phyloP scores from a whole-genome alignment of 2,329 filamentous ascomycete genomes.

The Colletotrichum caudatum region DNA sequence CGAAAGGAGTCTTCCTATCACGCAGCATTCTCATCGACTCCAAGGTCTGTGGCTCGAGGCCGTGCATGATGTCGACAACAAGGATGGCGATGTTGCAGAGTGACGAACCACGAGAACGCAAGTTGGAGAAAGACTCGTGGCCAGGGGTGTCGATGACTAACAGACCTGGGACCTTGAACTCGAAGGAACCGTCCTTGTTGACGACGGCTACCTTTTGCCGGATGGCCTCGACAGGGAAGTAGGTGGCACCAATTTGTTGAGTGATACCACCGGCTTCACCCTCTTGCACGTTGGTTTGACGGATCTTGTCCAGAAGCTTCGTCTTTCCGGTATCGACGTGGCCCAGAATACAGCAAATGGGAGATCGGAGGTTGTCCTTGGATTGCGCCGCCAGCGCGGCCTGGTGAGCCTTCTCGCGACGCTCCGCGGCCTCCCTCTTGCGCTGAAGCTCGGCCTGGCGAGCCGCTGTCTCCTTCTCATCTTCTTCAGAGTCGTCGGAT shows the following conservation, averaged over 20 bases:
- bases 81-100: slow-evolving; percentile 99
- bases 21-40: slow-evolving; percentile 96
- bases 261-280: slow-evolving; percentile 99
- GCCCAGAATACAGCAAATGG: slow-evolving; percentile 99
- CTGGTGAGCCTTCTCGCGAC: slow-evolving; percentile 90
- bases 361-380: slow-evolving; percentile 93
- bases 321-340: slow-evolving; percentile 99
- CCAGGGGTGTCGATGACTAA: slow-evolving; percentile 98
- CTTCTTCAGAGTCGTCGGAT: slow-evolving; percentile 56
- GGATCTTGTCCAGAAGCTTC: slow-evolving; percentile 98
- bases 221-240: slow-evolving; percentile 96
- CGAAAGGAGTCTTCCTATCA: slow-evolving; percentile 96
- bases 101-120: slow-evolving; percentile 95
- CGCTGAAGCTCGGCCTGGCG: slow-evolving; percentile 78
- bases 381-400: slow-evolving; percentile 91
- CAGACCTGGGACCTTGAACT: slow-evolving; percentile 97
- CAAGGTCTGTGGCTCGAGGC: slow-evolving; percentile 94
- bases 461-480: slow-evolving; percentile 81
- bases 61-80: slow-evolving; percentile 99
- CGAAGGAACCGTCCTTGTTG: slow-evolving; percentile 89
- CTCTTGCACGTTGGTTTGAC: slow-evolving; percentile 98
- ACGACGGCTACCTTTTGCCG: slow-evolving; percentile 93
- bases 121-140: slow-evolving; percentile 99
- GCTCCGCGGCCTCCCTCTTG: slow-evolving; percentile 89
- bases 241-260: slow-evolving; percentile 98